Evolutionary conservation across 1,284 basidiomycete species (phyloP).

Genomic region (Bjerkandera adusta): DNA sequence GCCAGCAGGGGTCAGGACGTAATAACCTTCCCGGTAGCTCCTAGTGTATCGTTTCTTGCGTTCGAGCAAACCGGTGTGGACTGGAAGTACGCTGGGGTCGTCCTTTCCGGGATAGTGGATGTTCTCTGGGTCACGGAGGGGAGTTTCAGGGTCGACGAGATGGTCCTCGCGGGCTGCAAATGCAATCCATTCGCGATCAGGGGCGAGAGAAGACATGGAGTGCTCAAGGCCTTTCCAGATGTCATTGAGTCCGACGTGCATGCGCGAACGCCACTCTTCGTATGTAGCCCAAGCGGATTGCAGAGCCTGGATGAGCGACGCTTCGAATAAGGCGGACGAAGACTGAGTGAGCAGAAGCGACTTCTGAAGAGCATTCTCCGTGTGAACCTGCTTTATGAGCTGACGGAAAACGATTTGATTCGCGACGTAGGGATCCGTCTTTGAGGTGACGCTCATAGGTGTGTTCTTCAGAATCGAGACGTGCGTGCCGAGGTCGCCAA

Average conservation of each 20-base stretch:
- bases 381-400: slow-evolving; percentile 91
- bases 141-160: slow-evolving; percentile 96
- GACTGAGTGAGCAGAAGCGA: slow-evolving; percentile 99
- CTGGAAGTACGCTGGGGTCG: slow-evolving; percentile 85
- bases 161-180: slow-evolving; percentile 95
- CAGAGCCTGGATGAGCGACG: slow-evolving; percentile 92
- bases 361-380: slow-evolving; percentile 98
- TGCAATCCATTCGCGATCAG: slow-evolving; percentile 96
- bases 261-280: slow-evolving; percentile 95
- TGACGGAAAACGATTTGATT: slow-evolving; percentile 87
- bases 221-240: slow-evolving; percentile 77
- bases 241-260: slow-evolving; percentile 77
- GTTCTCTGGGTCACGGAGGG: slow-evolving; percentile 75
- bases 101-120: slow-evolving; percentile 94
- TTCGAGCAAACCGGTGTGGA: slow-evolving; percentile 91
- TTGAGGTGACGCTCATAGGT: slow-evolving; percentile 82
- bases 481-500: slow-evolving; percentile 85
- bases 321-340: slow-evolving; percentile 96
- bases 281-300: slow-evolving; percentile 98
- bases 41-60: slow-evolving; percentile 98
- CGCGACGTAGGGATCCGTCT: slow-evolving; percentile 83
- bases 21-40: slow-evolving; percentile 86
- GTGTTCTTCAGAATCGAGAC: slow-evolving; percentile 96
- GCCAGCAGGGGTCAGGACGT: slow-evolving; percentile 92
- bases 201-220: slow-evolving; percentile 82